phyloP scores from a whole-genome alignment of 2,329 filamentous ascomycete species.

The Colletotrichum sp. region DNA sequence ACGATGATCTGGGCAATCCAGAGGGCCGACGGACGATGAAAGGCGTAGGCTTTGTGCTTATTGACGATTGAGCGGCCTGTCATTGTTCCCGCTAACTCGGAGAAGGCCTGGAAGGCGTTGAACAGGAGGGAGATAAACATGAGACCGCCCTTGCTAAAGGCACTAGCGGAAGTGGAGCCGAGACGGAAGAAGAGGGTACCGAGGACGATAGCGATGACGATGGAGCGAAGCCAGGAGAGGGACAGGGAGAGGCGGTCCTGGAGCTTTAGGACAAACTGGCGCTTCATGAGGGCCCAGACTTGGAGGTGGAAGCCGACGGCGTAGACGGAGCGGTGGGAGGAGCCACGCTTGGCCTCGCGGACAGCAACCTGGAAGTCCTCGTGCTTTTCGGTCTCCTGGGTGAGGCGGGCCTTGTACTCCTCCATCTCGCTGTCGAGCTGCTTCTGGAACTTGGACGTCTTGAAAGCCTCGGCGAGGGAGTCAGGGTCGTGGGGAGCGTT shows the following conservation, averaged over 20 bases:
- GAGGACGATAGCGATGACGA: slow-evolving; percentile 77
- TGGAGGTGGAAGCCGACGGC: slow-evolving; percentile 83
- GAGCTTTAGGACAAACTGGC: slow-evolving; percentile 85
- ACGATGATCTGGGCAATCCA: slow-evolving; percentile 86
- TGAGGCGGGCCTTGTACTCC: slow-evolving; percentile 67
- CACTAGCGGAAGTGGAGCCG: slow-evolving; percentile 67
- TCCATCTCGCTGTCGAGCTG: slow-evolving; percentile 69
- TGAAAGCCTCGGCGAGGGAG: slow-evolving; percentile 72
- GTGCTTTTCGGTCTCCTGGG: slow-evolving; percentile 68
- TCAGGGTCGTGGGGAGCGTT: slow-evolving; percentile 74
- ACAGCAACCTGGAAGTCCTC: slow-evolving; percentile 81
- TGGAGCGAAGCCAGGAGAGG: slow-evolving; percentile 70
- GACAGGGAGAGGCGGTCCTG: slow-evolving; percentile 81
- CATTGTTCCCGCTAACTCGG: slow-evolving; percentile 78
- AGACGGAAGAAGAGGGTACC: slow-evolving; percentile 81
- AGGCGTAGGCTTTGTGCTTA: slow-evolving; percentile 83
- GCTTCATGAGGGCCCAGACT: slow-evolving; percentile 81
- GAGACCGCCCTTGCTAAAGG: slow-evolving; percentile 82
- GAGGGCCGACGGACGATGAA: slow-evolving; percentile 80
- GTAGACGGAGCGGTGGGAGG: slow-evolving; percentile 79
- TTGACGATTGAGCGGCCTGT: slow-evolving; percentile 77
- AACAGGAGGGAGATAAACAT: slow-evolving; percentile 82
- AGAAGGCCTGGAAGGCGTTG: slow-evolving; percentile 87
- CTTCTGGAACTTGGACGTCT: slow-evolving; percentile 62
- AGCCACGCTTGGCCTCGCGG: slow-evolving; percentile 76